phyloP scores from a whole-genome alignment of 2,329 filamentous ascomycete genomes.

The Ascochyta lentis region DNA sequence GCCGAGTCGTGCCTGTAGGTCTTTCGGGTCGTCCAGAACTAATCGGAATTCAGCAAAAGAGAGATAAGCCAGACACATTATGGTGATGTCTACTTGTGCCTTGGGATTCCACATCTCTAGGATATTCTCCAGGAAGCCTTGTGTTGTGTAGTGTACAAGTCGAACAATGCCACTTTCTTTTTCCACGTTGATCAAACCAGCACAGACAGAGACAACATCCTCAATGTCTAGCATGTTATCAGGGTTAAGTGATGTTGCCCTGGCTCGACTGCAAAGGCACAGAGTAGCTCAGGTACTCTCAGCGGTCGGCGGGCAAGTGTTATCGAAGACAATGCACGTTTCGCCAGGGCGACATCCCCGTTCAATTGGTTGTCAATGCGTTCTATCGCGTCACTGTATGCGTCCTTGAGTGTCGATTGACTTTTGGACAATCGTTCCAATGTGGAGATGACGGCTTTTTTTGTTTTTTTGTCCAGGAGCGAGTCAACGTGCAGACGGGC shows the following conservation, averaged over 20 bases:
- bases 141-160: slow-evolving; percentile 40
- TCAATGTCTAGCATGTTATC: slow-evolving; percentile 23
- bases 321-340: slow-evolving; percentile 27
- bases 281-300: slow-evolving; percentile 19
- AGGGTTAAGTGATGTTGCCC: slow-evolving; percentile 7
- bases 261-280: slow-evolving; percentile 22
- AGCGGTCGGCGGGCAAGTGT: slow-evolving; percentile 19
- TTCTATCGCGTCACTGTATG: slow-evolving; percentile 54
- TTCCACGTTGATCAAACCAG: slow-evolving; percentile 43
- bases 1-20: slow-evolving; percentile 25
- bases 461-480: slow-evolving; percentile 39
- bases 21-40: not conserved
- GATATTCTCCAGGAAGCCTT: slow-evolving; percentile 39
- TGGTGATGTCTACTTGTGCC: slow-evolving; percentile 28
- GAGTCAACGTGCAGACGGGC: slow-evolving; percentile 50
- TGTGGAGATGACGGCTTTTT: slow-evolving; percentile 42
- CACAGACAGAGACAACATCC: slow-evolving; percentile 28
- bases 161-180: slow-evolving; percentile 33
- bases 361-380: slow-evolving; percentile 51
- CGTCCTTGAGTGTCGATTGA: slow-evolving; percentile 42
- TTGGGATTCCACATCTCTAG: slow-evolving; percentile 29
- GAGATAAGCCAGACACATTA: slow-evolving; percentile 40
- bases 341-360: slow-evolving; percentile 48
- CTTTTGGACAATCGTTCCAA: slow-evolving; percentile 43
- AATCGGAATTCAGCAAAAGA: slow-evolving; percentile 20